A percentile compares a stretch with the other conserved stretches of the same genome.
phyloP scores from a whole-genome alignment of 192 early-diverging fungal species.

The Coemansia reversa region DNA sequence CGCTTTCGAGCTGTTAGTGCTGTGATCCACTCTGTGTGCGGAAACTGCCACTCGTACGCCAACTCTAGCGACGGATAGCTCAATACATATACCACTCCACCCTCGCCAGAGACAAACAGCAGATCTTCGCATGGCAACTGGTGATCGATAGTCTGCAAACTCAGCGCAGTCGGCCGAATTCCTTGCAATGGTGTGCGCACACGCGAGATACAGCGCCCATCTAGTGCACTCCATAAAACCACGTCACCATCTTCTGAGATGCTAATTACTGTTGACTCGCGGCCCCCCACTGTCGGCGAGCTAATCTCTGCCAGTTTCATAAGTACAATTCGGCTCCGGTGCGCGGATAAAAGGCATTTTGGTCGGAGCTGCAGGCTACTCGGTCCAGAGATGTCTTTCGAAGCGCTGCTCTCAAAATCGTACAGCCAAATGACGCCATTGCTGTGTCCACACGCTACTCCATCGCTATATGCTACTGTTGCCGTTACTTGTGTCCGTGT shows the following conservation, averaged over 20 bases:
- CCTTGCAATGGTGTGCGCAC: constrained; percentile 25
- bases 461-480: constrained; percentile 21
- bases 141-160: constrained; percentile 38
- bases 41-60: constrained; percentile 42
- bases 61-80: constrained; percentile 48
- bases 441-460: constrained; percentile 41
- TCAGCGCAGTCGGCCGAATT: constrained; percentile 29
- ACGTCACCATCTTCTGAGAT: constrained; percentile 44
- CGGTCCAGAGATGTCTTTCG: constrained; percentile 1
- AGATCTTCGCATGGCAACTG: constrained; percentile 45
- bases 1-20: constrained; percentile 40
- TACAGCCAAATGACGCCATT: constrained; percentile 54
- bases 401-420: constrained; percentile 5
- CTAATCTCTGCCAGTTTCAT: constrained; percentile 31
- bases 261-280: constrained; percentile 39
- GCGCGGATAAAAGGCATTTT: constrained; percentile 32
- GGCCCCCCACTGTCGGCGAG: constrained; percentile 31
- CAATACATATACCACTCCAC: constrained; percentile 24
- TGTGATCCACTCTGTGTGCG: constrained; percentile 48
- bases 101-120: constrained; percentile 47
- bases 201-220: constrained; percentile 49
- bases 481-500: constrained; percentile 35
- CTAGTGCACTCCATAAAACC: constrained; percentile 36
- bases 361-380: constrained; percentile 20
- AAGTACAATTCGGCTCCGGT: constrained; percentile 28